Percentiles rank a stretch among this genome's conserved stretches.
phyloP scores from a whole-genome alignment of 495 filamentous ascomycete genomes.

The Talaromyces ruber region DNA sequence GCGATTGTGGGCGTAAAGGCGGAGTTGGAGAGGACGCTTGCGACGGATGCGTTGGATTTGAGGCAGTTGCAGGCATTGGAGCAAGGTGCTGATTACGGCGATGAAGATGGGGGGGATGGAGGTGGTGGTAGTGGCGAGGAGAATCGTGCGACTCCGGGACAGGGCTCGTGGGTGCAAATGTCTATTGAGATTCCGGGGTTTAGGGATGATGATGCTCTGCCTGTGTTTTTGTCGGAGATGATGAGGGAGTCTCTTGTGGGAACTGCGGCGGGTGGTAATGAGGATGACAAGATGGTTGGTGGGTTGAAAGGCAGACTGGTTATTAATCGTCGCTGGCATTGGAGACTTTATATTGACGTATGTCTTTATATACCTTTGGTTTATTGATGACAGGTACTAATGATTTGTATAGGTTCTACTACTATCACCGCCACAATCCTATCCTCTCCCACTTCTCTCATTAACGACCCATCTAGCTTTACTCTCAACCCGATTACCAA shows the following conservation, averaged over 20 bases:
- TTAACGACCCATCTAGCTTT: slow-evolving; percentile 95
- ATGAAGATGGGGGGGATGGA: slow-evolving; percentile 18
- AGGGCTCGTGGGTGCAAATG: slow-evolving; percentile 67
- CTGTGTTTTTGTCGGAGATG: slow-evolving; percentile 79
- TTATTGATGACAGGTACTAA: background rate
- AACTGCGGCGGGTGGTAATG: slow-evolving; percentile 14
- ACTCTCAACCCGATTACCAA: slow-evolving; percentile 74
- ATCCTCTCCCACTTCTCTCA: slow-evolving; percentile 85
- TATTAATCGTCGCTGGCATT: slow-evolving; percentile 88
- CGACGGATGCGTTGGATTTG: slow-evolving; percentile 22
- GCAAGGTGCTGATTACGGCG: slow-evolving; percentile 18
- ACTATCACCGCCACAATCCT: slow-evolving; percentile 83
- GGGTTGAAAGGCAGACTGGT: slow-evolving; percentile 61
- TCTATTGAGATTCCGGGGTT: slow-evolving; percentile 78
- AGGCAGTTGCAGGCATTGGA: slow-evolving; percentile 19
- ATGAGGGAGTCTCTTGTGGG: slow-evolving; percentile 82
- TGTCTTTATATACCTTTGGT: slow-evolving; percentile 22
- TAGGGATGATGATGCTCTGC: slow-evolving; percentile 83
- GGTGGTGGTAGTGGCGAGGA: slow-evolving; percentile 11
- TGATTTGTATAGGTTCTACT: slow-evolving; percentile 62
- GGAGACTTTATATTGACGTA: slow-evolving; percentile 94
- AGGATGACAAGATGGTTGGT: slow-evolving; percentile 37
- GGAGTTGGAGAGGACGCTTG: slow-evolving; percentile 68
- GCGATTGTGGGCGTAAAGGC: slow-evolving; percentile 92
- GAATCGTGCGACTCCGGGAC: slow-evolving; percentile 26